phyloP scores from a whole-genome alignment of 768 basidiomycete species.

The Roridomyces roridus region DNA sequence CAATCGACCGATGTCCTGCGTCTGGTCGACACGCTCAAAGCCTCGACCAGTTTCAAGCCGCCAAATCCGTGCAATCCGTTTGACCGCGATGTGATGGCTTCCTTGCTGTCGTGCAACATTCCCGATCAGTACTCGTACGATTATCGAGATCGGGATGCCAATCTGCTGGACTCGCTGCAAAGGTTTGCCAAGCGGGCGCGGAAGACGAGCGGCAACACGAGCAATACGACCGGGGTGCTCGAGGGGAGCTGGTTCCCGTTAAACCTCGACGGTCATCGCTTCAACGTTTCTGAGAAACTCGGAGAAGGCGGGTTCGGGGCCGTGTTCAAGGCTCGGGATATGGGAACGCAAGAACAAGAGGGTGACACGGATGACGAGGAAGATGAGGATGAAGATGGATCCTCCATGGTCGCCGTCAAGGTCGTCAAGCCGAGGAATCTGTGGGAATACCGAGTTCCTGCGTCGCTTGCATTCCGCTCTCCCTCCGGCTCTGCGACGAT shows the following conservation, averaged over 20 bases:
- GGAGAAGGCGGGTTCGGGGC: slow-evolving; percentile 97
- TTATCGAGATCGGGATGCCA: slow-evolving; percentile 56
- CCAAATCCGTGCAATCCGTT: slow-evolving; percentile 92
- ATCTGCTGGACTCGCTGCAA: slow-evolving; percentile 72
- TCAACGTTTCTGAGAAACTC: slow-evolving; percentile 82
- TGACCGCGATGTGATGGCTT: slow-evolving; percentile 65
- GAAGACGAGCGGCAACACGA: slow-evolving; percentile 48
- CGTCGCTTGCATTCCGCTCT: slow-evolving; percentile 76
- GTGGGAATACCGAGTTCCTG: slow-evolving; percentile 93
- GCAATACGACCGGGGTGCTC: slow-evolving; percentile 38
- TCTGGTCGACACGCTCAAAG: slow-evolving; percentile 65
- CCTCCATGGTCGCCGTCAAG: slow-evolving; percentile 82
- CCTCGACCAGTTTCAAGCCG: slow-evolving; percentile 70
- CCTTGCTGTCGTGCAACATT: slow-evolving; percentile 68
- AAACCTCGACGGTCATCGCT: slow-evolving; percentile 65
- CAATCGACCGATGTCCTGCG: slow-evolving; percentile 56
- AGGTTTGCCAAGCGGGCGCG: slow-evolving; percentile 64
- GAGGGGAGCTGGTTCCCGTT: slow-evolving; percentile 56
- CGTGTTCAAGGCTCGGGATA: slow-evolving; percentile 85
- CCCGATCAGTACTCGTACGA: slow-evolving; percentile 69
- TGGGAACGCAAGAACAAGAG: slow-evolving; percentile 54
- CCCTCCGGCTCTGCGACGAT: slow-evolving; percentile 60
- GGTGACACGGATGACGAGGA: slow-evolving; percentile 61
- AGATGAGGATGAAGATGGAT: slow-evolving; percentile 59
- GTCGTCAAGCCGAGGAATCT: slow-evolving; percentile 86